A percentile compares a stretch with the other conserved stretches of the same genome.
Conservation (phyloP, 2,329 filamentous ascomycete species). For the Fusarium ambrosium region DNA sequence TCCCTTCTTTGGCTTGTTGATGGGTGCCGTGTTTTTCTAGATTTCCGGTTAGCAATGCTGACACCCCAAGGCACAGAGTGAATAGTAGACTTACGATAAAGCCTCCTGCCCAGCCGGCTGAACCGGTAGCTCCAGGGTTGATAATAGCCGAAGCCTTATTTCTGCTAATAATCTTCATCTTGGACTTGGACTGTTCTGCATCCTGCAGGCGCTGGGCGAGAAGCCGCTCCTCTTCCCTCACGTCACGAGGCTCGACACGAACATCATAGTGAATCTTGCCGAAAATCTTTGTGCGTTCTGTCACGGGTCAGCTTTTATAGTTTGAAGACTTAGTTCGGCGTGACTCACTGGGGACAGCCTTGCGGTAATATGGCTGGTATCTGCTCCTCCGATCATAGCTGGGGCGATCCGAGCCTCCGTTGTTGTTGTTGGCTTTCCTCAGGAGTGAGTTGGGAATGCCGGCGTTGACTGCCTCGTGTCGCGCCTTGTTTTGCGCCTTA, state of each 20-base stretch:
- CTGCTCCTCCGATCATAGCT: slow-evolving; percentile 60
- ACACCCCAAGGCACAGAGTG: background rate
- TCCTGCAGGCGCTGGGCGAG: slow-evolving; percentile 69
- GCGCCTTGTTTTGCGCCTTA: slow-evolving; percentile 63
- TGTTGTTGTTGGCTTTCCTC: slow-evolving; percentile 56
- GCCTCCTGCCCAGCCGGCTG: slow-evolving; percentile 56
- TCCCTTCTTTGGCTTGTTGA: slow-evolving; percentile 71
- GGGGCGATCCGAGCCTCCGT: slow-evolving; percentile 57
- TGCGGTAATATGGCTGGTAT: slow-evolving; percentile 73
- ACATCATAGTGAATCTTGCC: slow-evolving; percentile 83
- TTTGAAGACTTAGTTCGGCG: background rate
- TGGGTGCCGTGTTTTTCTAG: slow-evolving; percentile 66
- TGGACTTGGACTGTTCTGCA: slow-evolving; percentile 64
- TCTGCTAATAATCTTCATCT: slow-evolving; percentile 64
- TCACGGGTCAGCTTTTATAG: slow-evolving; percentile 16
- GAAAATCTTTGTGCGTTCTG: slow-evolving; percentile 83
- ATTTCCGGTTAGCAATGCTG: slow-evolving; percentile 36
- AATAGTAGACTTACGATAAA: slow-evolving; percentile 69
- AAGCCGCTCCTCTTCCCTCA: slow-evolving; percentile 75
- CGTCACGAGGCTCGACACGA: slow-evolving; percentile 79
- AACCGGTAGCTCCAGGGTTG: slow-evolving; percentile 64
- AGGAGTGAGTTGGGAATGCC: slow-evolving; percentile 71
- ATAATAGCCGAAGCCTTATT: slow-evolving; percentile 66
- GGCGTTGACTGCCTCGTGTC: slow-evolving; percentile 68
- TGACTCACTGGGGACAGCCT: slow-evolving; percentile 80